phyloP scores from a whole-genome alignment of 2,329 filamentous ascomycete genomes.

The Aspergillus udagawae region DNA sequence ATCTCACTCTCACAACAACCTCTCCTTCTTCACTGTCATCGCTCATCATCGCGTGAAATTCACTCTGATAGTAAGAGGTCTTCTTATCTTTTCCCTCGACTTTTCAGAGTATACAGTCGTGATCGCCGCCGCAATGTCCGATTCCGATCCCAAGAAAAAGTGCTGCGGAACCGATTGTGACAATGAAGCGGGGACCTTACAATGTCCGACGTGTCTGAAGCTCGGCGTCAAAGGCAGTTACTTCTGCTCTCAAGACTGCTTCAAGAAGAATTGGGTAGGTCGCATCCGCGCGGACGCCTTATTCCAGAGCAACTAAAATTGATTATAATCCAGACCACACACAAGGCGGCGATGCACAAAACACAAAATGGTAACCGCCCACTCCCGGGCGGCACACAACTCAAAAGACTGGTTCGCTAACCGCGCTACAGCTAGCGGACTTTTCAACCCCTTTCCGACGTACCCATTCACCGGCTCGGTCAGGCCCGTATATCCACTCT shows the following conservation, averaged over 20 bases:
- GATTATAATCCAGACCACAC: slow-evolving; percentile 2
- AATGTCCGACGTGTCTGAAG: slow-evolving; percentile 90
- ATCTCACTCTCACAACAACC: too few species aligned
- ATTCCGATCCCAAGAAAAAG: slow-evolving; percentile 14
- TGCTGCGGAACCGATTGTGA: slow-evolving; percentile 75
- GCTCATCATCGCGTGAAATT: too few species aligned
- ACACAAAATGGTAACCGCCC: slow-evolving; percentile 68
- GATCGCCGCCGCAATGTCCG: background rate
- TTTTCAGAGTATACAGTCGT: background rate
- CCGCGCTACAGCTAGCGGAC: slow-evolving; percentile 70
- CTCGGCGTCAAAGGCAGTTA: slow-evolving; percentile 60
- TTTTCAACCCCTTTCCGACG: slow-evolving; percentile 81
- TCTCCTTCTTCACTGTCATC: too few species aligned
- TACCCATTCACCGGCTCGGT: slow-evolving; percentile 74
- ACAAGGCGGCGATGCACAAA: slow-evolving; percentile 50
- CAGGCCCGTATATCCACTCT: slow-evolving; percentile 78
- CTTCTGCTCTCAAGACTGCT: slow-evolving; percentile 94
- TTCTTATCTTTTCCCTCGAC: background rate
- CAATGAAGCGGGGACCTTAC: slow-evolving; percentile 75
- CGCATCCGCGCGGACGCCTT: background rate
- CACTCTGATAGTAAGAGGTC: background rate
- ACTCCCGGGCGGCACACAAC: background rate
- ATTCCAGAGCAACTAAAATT: slow-evolving; percentile 1
- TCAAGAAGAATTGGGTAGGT: slow-evolving; percentile 90
- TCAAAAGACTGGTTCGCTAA: slow-evolving; percentile 49